Conservation (phyloP, 23 red algal species). For the Gracilaria caudata region DNA sequence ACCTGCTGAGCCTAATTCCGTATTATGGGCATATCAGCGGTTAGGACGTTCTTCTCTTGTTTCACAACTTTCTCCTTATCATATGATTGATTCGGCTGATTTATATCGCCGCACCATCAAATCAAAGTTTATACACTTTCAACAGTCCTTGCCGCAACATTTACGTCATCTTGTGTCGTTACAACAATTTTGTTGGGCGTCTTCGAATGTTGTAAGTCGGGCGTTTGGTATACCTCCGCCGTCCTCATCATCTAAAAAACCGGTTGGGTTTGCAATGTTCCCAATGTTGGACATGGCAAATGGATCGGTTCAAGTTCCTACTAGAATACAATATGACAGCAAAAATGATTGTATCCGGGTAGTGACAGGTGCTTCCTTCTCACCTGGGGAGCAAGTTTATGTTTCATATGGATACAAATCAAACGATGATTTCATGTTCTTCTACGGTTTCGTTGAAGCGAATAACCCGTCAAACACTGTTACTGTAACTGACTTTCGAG, state of each 20-base stretch:
- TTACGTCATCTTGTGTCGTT: slow-evolving; percentile 23
- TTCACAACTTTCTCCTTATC: slow-evolving; percentile 31
- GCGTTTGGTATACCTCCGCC: slow-evolving; percentile 42
- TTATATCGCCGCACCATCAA: slow-evolving; percentile 28
- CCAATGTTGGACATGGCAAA: slow-evolving; percentile 75
- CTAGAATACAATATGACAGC: slow-evolving; percentile 37
- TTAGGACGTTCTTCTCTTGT: slow-evolving; percentile 13
- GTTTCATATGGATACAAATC: slow-evolving; percentile 79
- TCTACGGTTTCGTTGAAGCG: slow-evolving; percentile 79
- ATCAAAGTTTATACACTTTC: slow-evolving; percentile 17
- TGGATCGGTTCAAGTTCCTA: slow-evolving; percentile 39
- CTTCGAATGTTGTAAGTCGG: slow-evolving; percentile 46
- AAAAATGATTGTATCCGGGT: slow-evolving; percentile 2
- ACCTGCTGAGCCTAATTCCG: slow-evolving; percentile 32
- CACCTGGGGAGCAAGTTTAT: slow-evolving; percentile 66
- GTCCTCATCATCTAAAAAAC: neutral
- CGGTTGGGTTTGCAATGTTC: slow-evolving; percentile 52
- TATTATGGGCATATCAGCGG: slow-evolving; percentile 44
- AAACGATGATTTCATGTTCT: slow-evolving; percentile 82
- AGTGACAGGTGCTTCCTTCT: slow-evolving; percentile 4
- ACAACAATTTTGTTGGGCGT: slow-evolving; percentile 50
- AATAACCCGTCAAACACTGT: slow-evolving; percentile 72
- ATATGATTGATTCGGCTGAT: slow-evolving; percentile 19
- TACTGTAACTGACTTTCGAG: slow-evolving; percentile 51
- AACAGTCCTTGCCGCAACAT: slow-evolving; percentile 26